phyloP scores from a whole-genome alignment of 2,329 filamentous ascomycete species.

The Chlorencoelia australis region DNA sequence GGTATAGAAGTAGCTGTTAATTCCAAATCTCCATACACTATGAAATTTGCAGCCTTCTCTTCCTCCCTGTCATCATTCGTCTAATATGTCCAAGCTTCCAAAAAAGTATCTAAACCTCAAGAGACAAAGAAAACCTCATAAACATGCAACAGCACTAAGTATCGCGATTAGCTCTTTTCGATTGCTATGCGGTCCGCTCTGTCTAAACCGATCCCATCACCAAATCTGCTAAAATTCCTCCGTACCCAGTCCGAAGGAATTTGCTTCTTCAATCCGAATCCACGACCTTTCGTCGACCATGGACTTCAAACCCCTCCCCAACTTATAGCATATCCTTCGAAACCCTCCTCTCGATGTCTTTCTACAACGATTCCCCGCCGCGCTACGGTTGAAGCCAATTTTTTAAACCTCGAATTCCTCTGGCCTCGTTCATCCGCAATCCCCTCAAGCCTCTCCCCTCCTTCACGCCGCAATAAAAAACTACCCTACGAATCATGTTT shows the following conservation, averaged over 20 bases:
- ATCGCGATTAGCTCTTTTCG: too few relatives aligned
- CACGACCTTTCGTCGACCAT: constrained; percentile 21
- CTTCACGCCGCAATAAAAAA: constrained; percentile 2
- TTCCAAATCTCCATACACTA: too few relatives aligned
- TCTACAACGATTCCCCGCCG: constrained; percentile 13
- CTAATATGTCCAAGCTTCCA: too few relatives aligned
- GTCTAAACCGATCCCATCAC: constrained; percentile 35
- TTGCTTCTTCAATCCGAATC: constrained; percentile 39
- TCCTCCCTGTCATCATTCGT: too few relatives aligned
- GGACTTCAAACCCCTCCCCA: too few relatives aligned
- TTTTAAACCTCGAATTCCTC: constrained; percentile 22
- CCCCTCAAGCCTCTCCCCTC: constrained; percentile 1
- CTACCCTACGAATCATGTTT: constrained; percentile 7
- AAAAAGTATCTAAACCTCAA: too few relatives aligned
- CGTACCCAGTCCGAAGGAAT: constrained; percentile 56
- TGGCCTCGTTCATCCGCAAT: constrained; percentile 13
- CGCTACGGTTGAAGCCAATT: constrained; percentile 16
- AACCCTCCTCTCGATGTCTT: constrained; percentile 11
- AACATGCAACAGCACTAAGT: too few relatives aligned
- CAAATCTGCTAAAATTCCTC: constrained; percentile 59
- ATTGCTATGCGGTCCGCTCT: constrained; percentile 26
- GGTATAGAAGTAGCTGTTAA: too few relatives aligned
- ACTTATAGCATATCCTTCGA: constrained; percentile 8
- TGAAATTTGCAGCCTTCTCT: too few relatives aligned
- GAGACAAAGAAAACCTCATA: too few relatives aligned